These are phyloP conservation scores for Mycena haematopus DNA, from an alignment of 768 basidiomycete species.

Conservation along the genomic window DNA sequence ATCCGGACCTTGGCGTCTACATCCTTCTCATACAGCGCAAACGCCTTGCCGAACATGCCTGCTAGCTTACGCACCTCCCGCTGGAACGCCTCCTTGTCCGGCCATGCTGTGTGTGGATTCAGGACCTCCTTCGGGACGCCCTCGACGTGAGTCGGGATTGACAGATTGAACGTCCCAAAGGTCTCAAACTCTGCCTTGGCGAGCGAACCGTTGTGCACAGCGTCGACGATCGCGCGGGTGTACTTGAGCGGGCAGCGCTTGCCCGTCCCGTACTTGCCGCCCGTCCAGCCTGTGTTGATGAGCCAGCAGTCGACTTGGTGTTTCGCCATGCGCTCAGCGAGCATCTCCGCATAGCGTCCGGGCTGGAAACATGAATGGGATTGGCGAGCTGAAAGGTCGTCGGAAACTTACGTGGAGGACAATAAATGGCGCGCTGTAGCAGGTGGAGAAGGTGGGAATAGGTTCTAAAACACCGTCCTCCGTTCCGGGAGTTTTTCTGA, in stretches of 20 bases:
- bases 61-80: constrained; percentile 87
- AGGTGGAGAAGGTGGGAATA: constrained; percentile 98
- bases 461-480: constrained; percentile 98
- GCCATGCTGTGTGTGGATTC: constrained; percentile 88
- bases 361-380: constrained; percentile 53
- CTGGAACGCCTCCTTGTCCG: constrained; percentile 87
- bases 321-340: constrained; percentile 91
- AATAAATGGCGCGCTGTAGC: constrained; percentile 99
- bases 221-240: constrained; percentile 96
- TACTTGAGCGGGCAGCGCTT: constrained; percentile 96
- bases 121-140: constrained; percentile 92
- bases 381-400: too few species aligned
- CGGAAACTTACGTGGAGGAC: constrained; percentile 77
- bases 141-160: constrained; percentile 81
- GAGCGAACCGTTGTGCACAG: constrained; percentile 93
- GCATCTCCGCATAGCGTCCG: constrained; percentile 95
- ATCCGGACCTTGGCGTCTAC: constrained; percentile 80
- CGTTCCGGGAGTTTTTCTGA: constrained; percentile 97
- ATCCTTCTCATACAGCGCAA: constrained; percentile 88
- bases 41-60: constrained; percentile 94
- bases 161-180: constrained; percentile 83
- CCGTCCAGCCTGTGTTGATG: constrained; percentile 98
- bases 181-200: constrained; percentile 86
- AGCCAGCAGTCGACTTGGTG: constrained; percentile 95
- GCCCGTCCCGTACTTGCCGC: constrained; percentile 90